A percentile compares a stretch with the other conserved stretches of the same genome.
phyloP scores from a whole-genome alignment of 1,284 basidiomycete species.

The Cryptococcus sp. region DNA sequence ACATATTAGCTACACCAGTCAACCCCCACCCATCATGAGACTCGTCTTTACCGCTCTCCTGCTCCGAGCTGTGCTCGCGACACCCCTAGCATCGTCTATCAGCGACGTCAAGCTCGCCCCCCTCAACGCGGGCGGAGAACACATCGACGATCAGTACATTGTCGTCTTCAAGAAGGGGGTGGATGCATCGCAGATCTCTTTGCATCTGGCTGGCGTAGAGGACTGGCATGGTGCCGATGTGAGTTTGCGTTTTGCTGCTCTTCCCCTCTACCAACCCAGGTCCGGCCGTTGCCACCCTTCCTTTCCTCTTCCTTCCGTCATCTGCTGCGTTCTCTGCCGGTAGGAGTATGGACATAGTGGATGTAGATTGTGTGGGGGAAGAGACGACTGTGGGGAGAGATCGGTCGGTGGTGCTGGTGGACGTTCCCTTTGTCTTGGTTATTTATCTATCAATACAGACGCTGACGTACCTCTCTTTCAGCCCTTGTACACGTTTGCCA shows the following conservation, averaged over 20 bases:
- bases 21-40: slow-evolving; percentile 14
- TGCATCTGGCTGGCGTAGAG: slow-evolving; percentile 55
- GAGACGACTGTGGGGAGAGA: too few species aligned
- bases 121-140: slow-evolving; percentile 50
- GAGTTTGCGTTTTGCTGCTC: slow-evolving; percentile 41
- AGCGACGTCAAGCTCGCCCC: slow-evolving; percentile 27
- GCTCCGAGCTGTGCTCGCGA: slow-evolving; percentile 39
- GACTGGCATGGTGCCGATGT: slow-evolving; percentile 30
- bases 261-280: background rate
- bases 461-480: slow-evolving; percentile 11
- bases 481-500: slow-evolving; percentile 31
- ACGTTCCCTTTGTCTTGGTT: too few species aligned
- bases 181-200: slow-evolving; percentile 55
- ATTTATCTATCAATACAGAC: background rate
- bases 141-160: slow-evolving; percentile 83
- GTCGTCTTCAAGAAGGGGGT: slow-evolving; percentile 74
- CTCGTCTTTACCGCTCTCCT: slow-evolving; percentile 27
- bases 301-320: too few species aligned
- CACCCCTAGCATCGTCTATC: slow-evolving; percentile 22
- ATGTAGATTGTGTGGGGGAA: too few species aligned
- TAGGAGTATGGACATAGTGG: too few species aligned
- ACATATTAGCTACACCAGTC: too few species aligned
- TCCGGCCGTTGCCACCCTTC: slow-evolving; percentile 1
- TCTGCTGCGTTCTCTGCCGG: too few species aligned
- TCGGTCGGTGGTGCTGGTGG: too few species aligned